A percentile compares a stretch with the other conserved stretches of the same genome.
These are phyloP conservation scores for Ensete glaucum DNA, from an alignment of 176 grass and related monocot species.

Conservation along the genomic window DNA sequence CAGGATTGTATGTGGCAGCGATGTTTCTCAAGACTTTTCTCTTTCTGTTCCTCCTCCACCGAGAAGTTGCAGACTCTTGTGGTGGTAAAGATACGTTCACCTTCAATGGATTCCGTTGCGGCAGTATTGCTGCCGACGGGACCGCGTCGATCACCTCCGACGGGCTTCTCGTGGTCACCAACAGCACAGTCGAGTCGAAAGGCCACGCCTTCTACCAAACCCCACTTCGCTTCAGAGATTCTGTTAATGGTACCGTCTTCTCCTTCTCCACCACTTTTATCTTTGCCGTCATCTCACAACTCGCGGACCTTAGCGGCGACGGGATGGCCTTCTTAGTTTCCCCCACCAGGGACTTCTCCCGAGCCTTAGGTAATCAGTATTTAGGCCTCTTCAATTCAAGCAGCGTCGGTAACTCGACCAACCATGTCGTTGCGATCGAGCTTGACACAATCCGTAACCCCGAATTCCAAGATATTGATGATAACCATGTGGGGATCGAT, in stretches of 20 bases:
- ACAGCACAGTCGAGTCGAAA: conserved; percentile 28
- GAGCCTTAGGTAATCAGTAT: conserved; percentile 24
- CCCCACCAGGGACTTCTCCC: conserved; percentile 27
- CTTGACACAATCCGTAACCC: conserved; percentile 25
- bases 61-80: neutral
- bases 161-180: conserved; percentile 54
- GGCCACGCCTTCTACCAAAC: conserved; percentile 35
- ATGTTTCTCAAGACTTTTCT: neutral
- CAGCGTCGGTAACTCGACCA: neutral
- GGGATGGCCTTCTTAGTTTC: conserved; percentile 38
- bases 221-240: conserved; percentile 9
- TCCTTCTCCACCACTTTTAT: conserved; percentile 31
- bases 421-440: conserved; percentile 1
- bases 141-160: conserved; percentile 21
- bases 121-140: conserved; percentile 13
- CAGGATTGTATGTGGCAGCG: no score
- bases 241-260: neutral
- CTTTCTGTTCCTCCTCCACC: conserved; percentile 9
- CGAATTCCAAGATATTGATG: conserved; percentile 29
- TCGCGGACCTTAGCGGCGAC: conserved; percentile 23
- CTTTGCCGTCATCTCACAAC: conserved; percentile 27
- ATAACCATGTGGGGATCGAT: conserved; percentile 30
- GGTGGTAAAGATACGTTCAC: conserved; percentile 19
- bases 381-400: conserved; percentile 27
- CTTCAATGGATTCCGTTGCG: conserved; percentile 35